These are phyloP conservation scores for Hypseocharis bilobata DNA, from an alignment of 441 rosid genomes.

Conservation along the genomic window DNA sequence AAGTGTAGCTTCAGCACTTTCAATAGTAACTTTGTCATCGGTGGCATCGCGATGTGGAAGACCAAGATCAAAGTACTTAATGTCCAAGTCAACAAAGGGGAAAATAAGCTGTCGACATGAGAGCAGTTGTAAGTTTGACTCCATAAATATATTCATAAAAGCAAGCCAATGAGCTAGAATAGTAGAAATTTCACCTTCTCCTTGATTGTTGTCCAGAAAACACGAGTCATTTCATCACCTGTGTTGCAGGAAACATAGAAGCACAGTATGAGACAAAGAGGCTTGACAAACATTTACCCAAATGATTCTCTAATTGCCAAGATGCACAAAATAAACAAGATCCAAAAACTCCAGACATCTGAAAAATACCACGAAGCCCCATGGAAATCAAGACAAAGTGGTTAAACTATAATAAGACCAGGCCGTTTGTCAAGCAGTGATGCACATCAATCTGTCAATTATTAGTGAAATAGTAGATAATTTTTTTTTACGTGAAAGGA, in stretches of 20 bases:
- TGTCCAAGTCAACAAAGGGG: conserved; percentile 86
- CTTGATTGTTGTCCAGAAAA: conserved; percentile 69
- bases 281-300: not conserved
- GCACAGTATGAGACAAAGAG: not conserved
- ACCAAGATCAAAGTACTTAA: conserved; percentile 91
- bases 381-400: too few relatives aligned
- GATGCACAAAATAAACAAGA: not conserved
- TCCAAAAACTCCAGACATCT: too few relatives aligned
- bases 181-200: conserved; percentile 43
- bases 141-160: not conserved
- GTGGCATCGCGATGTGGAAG: conserved; percentile 87
- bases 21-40: conserved; percentile 74
- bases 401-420: too few relatives aligned
- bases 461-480: too few relatives aligned
- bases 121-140: not conserved
- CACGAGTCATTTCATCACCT: conserved; percentile 87
- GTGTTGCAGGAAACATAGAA: conserved; percentile 6
- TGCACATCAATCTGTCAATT: not conserved
- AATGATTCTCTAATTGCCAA: not conserved
- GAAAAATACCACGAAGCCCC: too few relatives aligned
- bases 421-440: not conserved
- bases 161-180: not conserved
- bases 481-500: too few relatives aligned
- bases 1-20: conserved; percentile 88
- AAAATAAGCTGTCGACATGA: conserved; percentile 50